phyloP scores from a whole-genome alignment of 2,329 filamentous ascomycete species.

The Lanzia echinophila region DNA sequence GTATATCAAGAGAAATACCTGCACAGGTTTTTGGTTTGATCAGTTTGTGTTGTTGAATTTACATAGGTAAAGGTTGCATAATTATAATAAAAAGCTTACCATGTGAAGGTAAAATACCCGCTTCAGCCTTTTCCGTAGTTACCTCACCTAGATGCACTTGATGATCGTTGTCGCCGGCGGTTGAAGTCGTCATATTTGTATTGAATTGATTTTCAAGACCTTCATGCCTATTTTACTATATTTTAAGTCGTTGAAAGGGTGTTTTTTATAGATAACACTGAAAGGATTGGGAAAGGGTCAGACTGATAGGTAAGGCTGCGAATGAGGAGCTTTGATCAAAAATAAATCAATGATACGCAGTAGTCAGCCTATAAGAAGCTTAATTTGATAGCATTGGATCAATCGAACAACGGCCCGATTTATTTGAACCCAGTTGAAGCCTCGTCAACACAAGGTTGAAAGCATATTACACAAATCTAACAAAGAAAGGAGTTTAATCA shows the following conservation, averaged over 20 bases:
- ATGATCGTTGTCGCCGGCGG: slow-evolving; percentile 10
- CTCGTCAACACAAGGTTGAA: too few species aligned
- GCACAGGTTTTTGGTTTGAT: background rate
- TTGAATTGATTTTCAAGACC: slow-evolving; percentile 10
- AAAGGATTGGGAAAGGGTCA: background rate
- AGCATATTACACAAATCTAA: background rate
- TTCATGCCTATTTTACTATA: background rate
- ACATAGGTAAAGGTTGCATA: background rate
- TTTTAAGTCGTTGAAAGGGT: background rate
- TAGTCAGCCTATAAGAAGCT: slow-evolving; percentile 5
- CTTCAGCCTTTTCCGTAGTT: slow-evolving; percentile 24
- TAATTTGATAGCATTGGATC: slow-evolving; percentile 6
- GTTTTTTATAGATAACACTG: background rate
- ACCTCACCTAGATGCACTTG: slow-evolving; percentile 22
- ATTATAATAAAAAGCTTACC: slow-evolving; percentile 29
- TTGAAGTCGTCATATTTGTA: slow-evolving; percentile 16
- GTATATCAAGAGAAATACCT: slow-evolving; percentile 37
- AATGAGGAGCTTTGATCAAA: slow-evolving; percentile 6
- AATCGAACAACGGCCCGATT: background rate
- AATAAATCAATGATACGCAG: background rate
- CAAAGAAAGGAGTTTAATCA: background rate
- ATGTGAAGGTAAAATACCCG: slow-evolving; percentile 39
- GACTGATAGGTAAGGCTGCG: background rate
- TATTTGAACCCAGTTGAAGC: too few species aligned
- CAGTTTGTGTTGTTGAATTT: background rate